phyloP scores from a whole-genome alignment of 495 filamentous ascomycete genomes.

The Hypoxylon perforatum region DNA sequence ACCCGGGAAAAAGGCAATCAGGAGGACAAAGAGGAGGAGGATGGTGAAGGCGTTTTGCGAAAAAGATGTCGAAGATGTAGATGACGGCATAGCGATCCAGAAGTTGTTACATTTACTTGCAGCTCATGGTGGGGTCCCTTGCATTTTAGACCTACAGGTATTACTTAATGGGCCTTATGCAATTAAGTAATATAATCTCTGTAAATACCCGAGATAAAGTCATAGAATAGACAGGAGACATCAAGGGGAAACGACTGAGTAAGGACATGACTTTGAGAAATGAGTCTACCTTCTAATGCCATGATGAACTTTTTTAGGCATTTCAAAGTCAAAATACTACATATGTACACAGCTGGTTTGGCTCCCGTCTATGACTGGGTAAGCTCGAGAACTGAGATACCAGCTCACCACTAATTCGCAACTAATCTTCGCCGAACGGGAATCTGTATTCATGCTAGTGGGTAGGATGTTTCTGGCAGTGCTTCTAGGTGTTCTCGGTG shows the following conservation, averaged over 20 bases:
- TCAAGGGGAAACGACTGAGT: no score
- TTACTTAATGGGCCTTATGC: conserved; percentile 13
- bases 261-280: no score
- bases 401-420: conserved; percentile 1
- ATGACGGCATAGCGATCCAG: conserved; percentile 45
- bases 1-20: conserved; percentile 66
- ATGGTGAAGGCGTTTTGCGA: conserved; percentile 50
- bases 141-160: background rate
- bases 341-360: conserved; percentile 45
- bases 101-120: conserved; percentile 27
- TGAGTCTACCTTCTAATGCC: background rate
- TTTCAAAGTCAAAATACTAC: conserved; percentile 22
- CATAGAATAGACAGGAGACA: no score
- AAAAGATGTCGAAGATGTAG: conserved; percentile 31
- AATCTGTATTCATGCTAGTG: conserved; percentile 57
- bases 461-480: conserved; percentile 80
- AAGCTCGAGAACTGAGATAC: conserved; percentile 7
- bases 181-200: conserved; percentile 1
- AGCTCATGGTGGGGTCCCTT: conserved; percentile 35
- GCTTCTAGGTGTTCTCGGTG: conserved; percentile 84
- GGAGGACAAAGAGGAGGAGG: conserved; percentile 59
- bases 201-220: no score
- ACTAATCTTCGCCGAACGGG: background rate
- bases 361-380: background rate
- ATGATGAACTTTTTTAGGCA: conserved; percentile 29